Base-by-base conservation (phyloP, 495 filamentous ascomycete genomes). In the Penicillium chermesinum region DNA sequence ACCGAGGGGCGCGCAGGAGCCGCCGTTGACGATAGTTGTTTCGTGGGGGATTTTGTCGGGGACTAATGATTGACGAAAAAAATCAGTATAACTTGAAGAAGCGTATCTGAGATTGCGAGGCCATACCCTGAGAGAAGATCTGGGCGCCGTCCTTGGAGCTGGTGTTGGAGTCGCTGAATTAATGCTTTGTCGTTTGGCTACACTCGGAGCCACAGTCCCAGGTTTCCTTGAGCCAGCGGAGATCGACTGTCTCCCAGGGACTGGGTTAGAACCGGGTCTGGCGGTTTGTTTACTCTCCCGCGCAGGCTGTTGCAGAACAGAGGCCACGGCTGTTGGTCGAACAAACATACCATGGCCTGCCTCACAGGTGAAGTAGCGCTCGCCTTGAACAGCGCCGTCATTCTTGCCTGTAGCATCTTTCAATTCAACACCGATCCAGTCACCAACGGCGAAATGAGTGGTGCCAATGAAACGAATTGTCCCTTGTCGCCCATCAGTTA, bases 351-450 rank as follows among this genome's bases (percentile, higher is more conserved):
- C 93, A 69, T 80, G 79, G 5, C 80, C 79, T 48, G 81, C 81
- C 43, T 82, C 66, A 59, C 91, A 96, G 18, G 89, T 80, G 58
- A 97, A 98, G 65, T 98, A 98, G 33, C 88, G 76, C 53, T 91
- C 79, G 35, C 89, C 91, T 64, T 91, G 80, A 33, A 97, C 87
- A 21, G 85, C 81, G 54, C 93, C 93, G 75, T 98, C 89, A 58
- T 98, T 97, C 70, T 98, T 97, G 9, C 93, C 93, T 9, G 74
- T 77, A n/a, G 80, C 71, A 30, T 86, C 85, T 34, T 87, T 83
- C 49, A 98, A 78, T 75, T 95, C 91, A 38, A 97, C 77, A 42
- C 93, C 93, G 42, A 96, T 72, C 89, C 91, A 98, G 20, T 88
- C 84, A 44, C 90, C 94, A 2, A 65, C 61, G 25, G 88, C 81